Evolutionary conservation across 257 asterid genomes (phyloP).

Genomic region (Primulina tabacum): DNA sequence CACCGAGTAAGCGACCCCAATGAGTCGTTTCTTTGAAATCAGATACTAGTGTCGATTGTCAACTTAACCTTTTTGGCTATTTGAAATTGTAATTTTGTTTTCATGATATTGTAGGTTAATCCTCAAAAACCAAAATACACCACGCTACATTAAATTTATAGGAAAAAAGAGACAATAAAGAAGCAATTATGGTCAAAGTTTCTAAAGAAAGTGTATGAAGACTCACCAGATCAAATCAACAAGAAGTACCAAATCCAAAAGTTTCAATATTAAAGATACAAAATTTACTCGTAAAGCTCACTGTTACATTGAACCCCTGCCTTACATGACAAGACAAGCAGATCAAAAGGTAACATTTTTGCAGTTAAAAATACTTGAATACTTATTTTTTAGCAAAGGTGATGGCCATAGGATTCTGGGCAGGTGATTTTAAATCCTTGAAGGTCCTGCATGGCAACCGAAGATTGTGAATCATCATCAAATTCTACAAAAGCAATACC

Average conservation of each 20-base stretch:
- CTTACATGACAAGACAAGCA: neutral
- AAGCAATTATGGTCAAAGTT: neutral
- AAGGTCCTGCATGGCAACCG: constrained; percentile 96
- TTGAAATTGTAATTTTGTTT: neutral
- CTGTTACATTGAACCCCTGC: neutral
- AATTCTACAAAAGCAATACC: constrained; percentile 97
- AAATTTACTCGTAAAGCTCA: neutral
- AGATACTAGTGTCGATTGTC: too few species aligned
- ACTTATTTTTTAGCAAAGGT: constrained; percentile 75
- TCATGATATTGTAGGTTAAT: neutral
- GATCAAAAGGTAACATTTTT: neutral
- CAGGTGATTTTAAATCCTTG: constrained; percentile 90
- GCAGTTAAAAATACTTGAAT: neutral
- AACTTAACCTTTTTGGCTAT: too few species aligned
- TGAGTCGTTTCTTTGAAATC: too few species aligned
- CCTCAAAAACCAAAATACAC: neutral
- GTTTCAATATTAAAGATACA: neutral
- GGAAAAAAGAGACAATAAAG: neutral
- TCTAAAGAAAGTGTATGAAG: neutral
- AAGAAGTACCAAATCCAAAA: neutral
- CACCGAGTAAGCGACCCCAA: too few species aligned
- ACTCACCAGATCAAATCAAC: neutral
- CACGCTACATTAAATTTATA: neutral
- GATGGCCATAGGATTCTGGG: constrained; percentile 91
- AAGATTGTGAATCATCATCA: constrained; percentile 78